These are phyloP conservation scores for Phytophthora pluvialis DNA, from an alignment of 352 stramenopile species.

Conservation along the genomic window DNA sequence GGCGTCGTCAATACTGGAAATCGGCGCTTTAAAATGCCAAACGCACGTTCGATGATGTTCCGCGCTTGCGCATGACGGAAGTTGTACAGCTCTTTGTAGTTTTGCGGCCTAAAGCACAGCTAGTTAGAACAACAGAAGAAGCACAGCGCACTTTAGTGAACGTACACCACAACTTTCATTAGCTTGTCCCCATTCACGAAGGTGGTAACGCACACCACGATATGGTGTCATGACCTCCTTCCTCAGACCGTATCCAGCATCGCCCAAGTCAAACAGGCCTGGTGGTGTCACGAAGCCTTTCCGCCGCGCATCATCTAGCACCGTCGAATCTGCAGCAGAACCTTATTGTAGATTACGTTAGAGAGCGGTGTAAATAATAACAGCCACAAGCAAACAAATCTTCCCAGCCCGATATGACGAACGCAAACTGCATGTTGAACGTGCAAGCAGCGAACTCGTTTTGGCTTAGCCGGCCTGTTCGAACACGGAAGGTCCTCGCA, in stretches of 20 bases:
- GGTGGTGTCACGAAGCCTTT: constrained; percentile 13
- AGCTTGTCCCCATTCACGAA: constrained; percentile 19
- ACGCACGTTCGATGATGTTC: constrained; percentile 27
- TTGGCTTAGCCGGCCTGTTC: no score
- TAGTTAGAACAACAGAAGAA: background rate
- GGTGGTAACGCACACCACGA: constrained; percentile 28
- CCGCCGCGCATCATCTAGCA: constrained; percentile 7
- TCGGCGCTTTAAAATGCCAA: constrained; percentile 23
- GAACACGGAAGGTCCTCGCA: no score
- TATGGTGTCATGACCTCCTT: constrained; percentile 24
- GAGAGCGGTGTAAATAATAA: no score
- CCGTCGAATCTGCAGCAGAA: no score
- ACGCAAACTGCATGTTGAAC: no score
- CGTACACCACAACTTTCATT: constrained; percentile 7
- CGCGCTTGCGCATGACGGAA: constrained; percentile 22
- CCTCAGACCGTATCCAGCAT: constrained; percentile 23
- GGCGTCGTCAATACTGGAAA: constrained; percentile 9
- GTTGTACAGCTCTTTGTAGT: constrained; percentile 35
- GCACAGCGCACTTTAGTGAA: no score
- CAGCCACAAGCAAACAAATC: no score
- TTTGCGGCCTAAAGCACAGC: constrained; percentile 14
- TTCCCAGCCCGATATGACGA: no score
- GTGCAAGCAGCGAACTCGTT: no score
- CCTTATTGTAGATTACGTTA: no score
- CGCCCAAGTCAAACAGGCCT: constrained; percentile 25